These are phyloP conservation scores for Nepenthes mirabilis DNA, from an alignment of 148 eudicot species.

Conservation along the genomic window DNA sequence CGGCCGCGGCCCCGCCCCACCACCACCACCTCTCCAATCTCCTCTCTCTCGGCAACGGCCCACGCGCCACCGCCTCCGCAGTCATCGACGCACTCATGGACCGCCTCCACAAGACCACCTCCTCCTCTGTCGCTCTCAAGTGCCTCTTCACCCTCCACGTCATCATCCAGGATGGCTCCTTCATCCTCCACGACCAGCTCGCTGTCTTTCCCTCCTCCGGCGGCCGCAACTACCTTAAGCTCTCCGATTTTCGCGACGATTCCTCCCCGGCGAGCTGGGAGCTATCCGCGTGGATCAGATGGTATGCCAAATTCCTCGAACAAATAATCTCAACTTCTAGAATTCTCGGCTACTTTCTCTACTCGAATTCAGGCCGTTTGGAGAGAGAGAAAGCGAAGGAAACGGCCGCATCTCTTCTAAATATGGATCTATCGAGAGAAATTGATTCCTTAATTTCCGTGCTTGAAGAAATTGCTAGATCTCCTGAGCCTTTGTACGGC, in stretches of 20 bases:
- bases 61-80: constrained; percentile 43
- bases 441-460: constrained; percentile 32
- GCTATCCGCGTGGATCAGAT: constrained; percentile 67
- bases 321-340: constrained; percentile 52
- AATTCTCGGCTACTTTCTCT: constrained; percentile 41
- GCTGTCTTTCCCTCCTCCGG: constrained; percentile 52
- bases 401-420: constrained; percentile 36
- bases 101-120: constrained; percentile 54
- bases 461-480: constrained; percentile 41
- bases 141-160: constrained; percentile 54
- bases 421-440: constrained; percentile 40
- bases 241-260: constrained; percentile 55
- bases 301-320: constrained; percentile 61
- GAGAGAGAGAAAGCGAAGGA: constrained; percentile 33
- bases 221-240: constrained; percentile 63
- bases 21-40: constrained; percentile 41
- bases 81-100: constrained; percentile 44
- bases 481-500: constrained; percentile 33
- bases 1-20: constrained; percentile 24
- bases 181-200: constrained; percentile 79
- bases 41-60: constrained; percentile 44
- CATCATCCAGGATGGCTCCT: constrained; percentile 59
- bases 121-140: constrained; percentile 46
- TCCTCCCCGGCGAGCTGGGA: constrained; percentile 47
- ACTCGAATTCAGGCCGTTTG: constrained; percentile 25